A percentile compares a stretch with the other conserved stretches of the same genome.
These are phyloP conservation scores for Hypoxylon cercidicola DNA, from an alignment of 495 filamentous ascomycete species.

Conservation along the genomic window DNA sequence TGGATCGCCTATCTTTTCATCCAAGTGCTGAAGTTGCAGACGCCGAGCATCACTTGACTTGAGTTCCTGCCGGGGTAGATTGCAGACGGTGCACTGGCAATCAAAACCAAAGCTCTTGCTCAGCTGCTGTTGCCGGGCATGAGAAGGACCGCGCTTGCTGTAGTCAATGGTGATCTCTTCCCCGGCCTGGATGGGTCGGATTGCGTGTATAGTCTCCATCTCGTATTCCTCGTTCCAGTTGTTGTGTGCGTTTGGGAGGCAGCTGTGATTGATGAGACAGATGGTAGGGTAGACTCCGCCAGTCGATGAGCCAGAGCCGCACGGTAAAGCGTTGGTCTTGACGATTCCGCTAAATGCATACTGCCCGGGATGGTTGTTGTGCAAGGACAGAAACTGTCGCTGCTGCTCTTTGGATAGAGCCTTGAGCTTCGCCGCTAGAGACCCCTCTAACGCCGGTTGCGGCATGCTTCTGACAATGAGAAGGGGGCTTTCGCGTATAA, in stretches of 20 bases:
- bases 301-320: constrained; percentile 42
- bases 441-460: constrained; percentile 38
- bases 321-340: constrained; percentile 52
- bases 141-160: constrained; percentile 42
- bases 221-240: constrained; percentile 48
- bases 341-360: constrained; percentile 50
- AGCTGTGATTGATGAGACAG: constrained; percentile 56
- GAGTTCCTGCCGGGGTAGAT: constrained; percentile 39
- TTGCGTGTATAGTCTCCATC: constrained; percentile 50
- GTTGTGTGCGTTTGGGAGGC: constrained; percentile 53
- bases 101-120: constrained; percentile 47
- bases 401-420: constrained; percentile 49
- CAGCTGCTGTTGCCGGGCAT: constrained; percentile 36
- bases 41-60: constrained; percentile 47
- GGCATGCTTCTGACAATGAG: constrained; percentile 45
- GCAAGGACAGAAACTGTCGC: constrained; percentile 52
- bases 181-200: constrained; percentile 49
- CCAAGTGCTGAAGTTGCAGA: constrained; percentile 43
- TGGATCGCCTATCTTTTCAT: constrained; percentile 47
- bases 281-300: constrained; percentile 52
- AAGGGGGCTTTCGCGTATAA: constrained; percentile 54
- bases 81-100: constrained; percentile 53
- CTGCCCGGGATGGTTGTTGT: constrained; percentile 54
- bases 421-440: constrained; percentile 47
- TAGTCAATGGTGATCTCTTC: constrained; percentile 56